Percentiles rank a stretch among this genome's conserved stretches.
phyloP scores from a whole-genome alignment of 352 stramenopile species.

The Globisporangium cylindrosporum region DNA sequence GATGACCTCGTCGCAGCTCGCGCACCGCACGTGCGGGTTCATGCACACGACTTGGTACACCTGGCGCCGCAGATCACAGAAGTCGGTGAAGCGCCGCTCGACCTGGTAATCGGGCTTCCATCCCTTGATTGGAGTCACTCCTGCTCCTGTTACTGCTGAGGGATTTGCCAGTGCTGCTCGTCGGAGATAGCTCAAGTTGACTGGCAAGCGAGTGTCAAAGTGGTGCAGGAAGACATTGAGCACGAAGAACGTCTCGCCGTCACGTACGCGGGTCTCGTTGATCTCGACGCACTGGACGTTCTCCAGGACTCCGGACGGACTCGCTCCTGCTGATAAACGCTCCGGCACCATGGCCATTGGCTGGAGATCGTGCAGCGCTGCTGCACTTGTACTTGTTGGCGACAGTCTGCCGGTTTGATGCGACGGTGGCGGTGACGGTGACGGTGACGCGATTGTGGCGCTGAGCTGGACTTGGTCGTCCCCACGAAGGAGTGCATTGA shows the following conservation, averaged over 20 bases:
- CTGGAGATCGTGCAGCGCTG: not conserved
- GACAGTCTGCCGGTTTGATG: too few relatives aligned
- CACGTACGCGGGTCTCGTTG: conserved; percentile 10
- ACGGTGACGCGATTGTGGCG: too few relatives aligned
- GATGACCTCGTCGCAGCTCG: conserved; percentile 57
- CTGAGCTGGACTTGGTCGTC: too few relatives aligned
- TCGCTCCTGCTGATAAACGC: not conserved
- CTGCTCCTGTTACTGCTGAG: not conserved
- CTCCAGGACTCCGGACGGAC: conserved; percentile 1
- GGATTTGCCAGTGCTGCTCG: not conserved
- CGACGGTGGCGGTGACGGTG: too few relatives aligned
- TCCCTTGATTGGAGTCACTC: not conserved
- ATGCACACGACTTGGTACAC: conserved; percentile 44
- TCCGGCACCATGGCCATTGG: not conserved
- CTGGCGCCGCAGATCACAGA: conserved; percentile 43
- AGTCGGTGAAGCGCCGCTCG: conserved; percentile 63
- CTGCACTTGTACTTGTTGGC: too few relatives aligned
- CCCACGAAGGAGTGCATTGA: too few relatives aligned
- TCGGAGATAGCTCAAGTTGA: not conserved
- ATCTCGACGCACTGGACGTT: conserved; percentile 14
- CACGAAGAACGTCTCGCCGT: conserved; percentile 14
- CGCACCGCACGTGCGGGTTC: conserved; percentile 43
- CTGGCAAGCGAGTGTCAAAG: conserved; percentile 9
- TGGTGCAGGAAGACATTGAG: conserved; percentile 11
- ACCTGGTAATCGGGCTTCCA: conserved; percentile 40